Conservation (phyloP, 139 green algal species). For the Coelastrella sp. region DNA sequence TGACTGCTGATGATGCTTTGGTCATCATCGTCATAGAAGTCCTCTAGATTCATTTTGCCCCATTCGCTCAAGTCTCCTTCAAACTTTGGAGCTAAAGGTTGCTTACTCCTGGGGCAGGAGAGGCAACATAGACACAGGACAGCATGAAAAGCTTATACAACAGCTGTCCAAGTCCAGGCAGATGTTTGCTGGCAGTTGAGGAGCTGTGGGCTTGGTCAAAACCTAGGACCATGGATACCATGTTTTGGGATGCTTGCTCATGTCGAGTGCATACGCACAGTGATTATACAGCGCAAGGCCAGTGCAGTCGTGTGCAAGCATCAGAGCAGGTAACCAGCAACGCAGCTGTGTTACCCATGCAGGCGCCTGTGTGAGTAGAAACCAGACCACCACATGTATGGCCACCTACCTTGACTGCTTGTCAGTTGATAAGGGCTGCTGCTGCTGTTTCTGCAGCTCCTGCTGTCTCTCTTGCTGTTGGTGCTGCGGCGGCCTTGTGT, state of each 20-base stretch:
- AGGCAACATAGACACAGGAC: background rate
- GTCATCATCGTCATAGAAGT: constrained; percentile 43
- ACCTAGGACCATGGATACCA: too few relatives aligned
- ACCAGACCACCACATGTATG: too few relatives aligned
- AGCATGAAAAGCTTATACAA: background rate
- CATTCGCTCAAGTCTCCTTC: constrained; percentile 52
- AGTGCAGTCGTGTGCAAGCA: too few relatives aligned
- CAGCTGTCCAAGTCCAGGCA: background rate
- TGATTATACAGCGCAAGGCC: too few relatives aligned
- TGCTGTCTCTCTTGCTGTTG: background rate
- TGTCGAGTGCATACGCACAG: too few relatives aligned
- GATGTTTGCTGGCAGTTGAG: background rate
- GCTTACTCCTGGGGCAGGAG: background rate
- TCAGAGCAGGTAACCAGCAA: too few relatives aligned
- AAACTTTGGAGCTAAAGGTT: background rate
- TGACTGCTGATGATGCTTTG: constrained; percentile 12
- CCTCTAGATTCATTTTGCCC: constrained; percentile 42
- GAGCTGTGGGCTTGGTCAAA: too few relatives aligned
- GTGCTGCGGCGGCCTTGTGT: background rate
- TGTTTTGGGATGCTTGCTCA: too few relatives aligned
- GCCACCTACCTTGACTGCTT: background rate
- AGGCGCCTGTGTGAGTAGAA: too few relatives aligned
- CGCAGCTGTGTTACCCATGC: too few relatives aligned
- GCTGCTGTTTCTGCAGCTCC: constrained; percentile 12
- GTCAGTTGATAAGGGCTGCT: background rate